Conservation (phyloP, 768 basidiomycete species). For the Lactarius hatsudake region DNA sequence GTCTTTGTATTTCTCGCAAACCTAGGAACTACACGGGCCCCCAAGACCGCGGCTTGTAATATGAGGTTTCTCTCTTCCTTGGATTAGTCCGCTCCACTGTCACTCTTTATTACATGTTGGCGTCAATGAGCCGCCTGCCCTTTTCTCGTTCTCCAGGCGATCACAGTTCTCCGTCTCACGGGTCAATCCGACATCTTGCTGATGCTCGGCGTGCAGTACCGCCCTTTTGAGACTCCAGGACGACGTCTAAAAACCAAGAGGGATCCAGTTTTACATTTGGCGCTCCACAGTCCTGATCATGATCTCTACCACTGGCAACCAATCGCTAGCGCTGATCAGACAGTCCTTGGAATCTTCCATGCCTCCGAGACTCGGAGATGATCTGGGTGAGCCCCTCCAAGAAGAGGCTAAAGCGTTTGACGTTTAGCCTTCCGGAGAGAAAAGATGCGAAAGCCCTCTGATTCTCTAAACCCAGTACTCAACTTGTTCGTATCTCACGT, state of each 20-base stretch:
- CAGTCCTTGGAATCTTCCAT: not conserved
- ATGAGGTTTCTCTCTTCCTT: not conserved
- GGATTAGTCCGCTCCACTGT: not conserved
- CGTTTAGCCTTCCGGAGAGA: not conserved
- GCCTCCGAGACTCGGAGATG: not conserved
- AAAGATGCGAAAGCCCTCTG: not conserved
- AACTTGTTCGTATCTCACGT: too few species aligned
- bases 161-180: too few species aligned
- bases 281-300: not conserved
- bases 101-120: not conserved
- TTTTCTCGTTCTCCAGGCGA: too few species aligned
- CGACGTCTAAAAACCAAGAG: not conserved
- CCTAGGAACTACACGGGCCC: not conserved
- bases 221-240: too few species aligned
- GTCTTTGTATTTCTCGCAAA: not conserved
- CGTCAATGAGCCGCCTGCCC: not conserved
- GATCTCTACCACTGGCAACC: not conserved
- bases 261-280: not conserved
- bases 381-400: not conserved
- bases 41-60: not conserved
- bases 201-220: too few species aligned
- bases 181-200: too few species aligned
- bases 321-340: not conserved
- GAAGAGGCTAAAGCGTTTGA: not conserved
- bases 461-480: too few species aligned